phyloP scores from a whole-genome alignment of 305 asterid genomes.

The Fraxinus sp. region DNA sequence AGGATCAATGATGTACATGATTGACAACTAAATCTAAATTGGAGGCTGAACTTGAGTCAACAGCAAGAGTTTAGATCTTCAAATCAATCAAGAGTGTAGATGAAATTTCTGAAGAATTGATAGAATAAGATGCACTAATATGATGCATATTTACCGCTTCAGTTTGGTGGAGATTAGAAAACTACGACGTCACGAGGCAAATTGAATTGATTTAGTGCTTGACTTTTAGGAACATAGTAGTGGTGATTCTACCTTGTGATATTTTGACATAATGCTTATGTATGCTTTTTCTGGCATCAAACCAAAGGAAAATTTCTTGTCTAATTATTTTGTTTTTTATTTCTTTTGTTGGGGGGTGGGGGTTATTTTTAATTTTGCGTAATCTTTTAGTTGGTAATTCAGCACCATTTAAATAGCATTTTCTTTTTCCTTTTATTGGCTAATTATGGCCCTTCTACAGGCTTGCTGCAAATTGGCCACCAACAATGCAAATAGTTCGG shows the following conservation, averaged over 20 bases:
- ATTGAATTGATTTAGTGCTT: neutral
- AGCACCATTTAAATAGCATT: neutral
- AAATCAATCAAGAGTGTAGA: neutral
- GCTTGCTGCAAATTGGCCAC: slow-evolving; percentile 97
- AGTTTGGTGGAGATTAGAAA: neutral
- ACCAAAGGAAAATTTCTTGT: neutral
- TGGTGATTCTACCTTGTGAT: neutral
- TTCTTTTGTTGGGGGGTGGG: neutral
- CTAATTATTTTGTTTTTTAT: neutral
- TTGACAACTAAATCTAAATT: neutral
- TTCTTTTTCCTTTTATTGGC: neutral
- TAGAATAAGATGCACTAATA: neutral
- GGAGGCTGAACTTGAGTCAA: neutral
- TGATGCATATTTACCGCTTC: neutral
- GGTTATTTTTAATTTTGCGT: neutral
- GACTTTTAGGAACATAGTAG: neutral
- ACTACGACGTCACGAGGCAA: neutral
- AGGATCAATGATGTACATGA: neutral
- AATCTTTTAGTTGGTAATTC: neutral
- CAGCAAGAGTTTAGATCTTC: neutral
- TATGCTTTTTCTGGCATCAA: neutral
- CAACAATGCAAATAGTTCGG: slow-evolving; percentile 94
- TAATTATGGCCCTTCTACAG: slow-evolving; percentile 37
- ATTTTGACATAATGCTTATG: neutral
- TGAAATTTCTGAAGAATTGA: neutral